These are phyloP conservation scores for Fagus crenata DNA, from an alignment of 306 rosid genomes.

Conservation along the genomic window DNA sequence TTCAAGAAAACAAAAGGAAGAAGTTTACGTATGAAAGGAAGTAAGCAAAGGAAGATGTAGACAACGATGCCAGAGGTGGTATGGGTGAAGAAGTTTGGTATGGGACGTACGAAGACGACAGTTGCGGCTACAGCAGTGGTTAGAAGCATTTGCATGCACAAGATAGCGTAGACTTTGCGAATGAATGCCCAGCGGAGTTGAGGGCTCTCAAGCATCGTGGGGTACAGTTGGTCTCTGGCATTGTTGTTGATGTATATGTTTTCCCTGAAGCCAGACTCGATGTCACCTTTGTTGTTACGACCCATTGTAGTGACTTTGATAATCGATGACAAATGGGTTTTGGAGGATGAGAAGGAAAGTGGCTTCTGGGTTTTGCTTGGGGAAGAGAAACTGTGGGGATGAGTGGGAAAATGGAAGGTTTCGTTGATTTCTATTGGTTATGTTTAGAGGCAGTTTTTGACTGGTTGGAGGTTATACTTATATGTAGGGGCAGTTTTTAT, in stretches of 20 bases:
- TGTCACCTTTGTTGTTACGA: conserved; percentile 9
- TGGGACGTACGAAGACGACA: conserved; percentile 18
- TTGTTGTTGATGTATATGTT: not conserved
- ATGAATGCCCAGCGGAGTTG: conserved; percentile 45
- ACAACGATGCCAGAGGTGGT: conserved; percentile 26
- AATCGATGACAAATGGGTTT: not conserved
- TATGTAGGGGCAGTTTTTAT: too few species aligned
- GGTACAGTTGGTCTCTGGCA: conserved; percentile 18
- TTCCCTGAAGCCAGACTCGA: conserved; percentile 10
- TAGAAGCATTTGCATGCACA: conserved; percentile 39
- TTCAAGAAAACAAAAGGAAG: not conserved
- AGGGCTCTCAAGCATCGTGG: conserved; percentile 31
- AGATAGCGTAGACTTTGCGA: conserved; percentile 39
- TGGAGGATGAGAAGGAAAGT: not conserved
- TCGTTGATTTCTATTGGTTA: too few species aligned
- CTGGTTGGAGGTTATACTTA: too few species aligned
- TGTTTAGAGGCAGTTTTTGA: too few species aligned
- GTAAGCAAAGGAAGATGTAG: not conserved
- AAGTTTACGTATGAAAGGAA: conserved; percentile 18
- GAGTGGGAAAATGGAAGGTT: too few species aligned
- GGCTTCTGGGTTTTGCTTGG: conserved; percentile 13
- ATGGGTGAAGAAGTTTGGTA: conserved; percentile 21
- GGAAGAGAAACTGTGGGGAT: not conserved
- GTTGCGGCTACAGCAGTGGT: conserved; percentile 24
- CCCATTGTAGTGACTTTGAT: not conserved